Evolutionary conservation across 306 rosid genomes (phyloP).

Genomic region (Hippophae rhamnoides): DNA sequence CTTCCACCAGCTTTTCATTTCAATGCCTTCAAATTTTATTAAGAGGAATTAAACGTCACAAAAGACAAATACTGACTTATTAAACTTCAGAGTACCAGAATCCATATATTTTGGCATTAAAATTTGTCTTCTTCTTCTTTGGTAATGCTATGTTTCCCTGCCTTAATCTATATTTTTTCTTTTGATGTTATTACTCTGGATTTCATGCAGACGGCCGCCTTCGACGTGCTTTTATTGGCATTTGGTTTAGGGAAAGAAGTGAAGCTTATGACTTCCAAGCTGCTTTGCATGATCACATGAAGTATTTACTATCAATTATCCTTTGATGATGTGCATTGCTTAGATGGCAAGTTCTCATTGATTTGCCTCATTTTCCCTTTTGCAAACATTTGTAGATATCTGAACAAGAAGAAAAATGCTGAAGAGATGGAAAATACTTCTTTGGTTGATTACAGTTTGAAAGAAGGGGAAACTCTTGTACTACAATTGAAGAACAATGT

Average conservation of each 20-base stretch:
- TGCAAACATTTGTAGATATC: constrained; percentile 44
- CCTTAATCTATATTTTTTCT: background rate
- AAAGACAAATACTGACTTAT: too few relatives aligned
- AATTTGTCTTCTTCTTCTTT: too few relatives aligned
- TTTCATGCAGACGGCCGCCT: constrained; percentile 63
- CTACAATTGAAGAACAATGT: constrained; percentile 65
- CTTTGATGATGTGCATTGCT: background rate
- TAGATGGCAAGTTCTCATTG: background rate
- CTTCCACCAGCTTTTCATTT: too few relatives aligned
- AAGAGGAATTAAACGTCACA: too few relatives aligned
- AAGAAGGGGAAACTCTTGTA: constrained; percentile 90
- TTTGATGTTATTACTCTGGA: background rate
- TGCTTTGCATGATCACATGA: constrained; percentile 91
- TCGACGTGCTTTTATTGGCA: constrained; percentile 91
- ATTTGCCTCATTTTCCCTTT: constrained; percentile 11
- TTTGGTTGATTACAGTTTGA: constrained; percentile 79
- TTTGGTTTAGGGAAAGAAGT: constrained; percentile 90
- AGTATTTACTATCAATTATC: constrained; percentile 35
- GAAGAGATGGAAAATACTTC: constrained; percentile 93
- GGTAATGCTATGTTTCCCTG: too few relatives aligned
- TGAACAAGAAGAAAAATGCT: constrained; percentile 86
- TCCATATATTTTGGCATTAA: too few relatives aligned
- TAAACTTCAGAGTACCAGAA: too few relatives aligned
- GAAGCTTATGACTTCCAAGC: constrained; percentile 99
- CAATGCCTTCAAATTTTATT: too few relatives aligned